Conservation (phyloP, 306 rosid genomes). For the Senna siamea region DNA sequence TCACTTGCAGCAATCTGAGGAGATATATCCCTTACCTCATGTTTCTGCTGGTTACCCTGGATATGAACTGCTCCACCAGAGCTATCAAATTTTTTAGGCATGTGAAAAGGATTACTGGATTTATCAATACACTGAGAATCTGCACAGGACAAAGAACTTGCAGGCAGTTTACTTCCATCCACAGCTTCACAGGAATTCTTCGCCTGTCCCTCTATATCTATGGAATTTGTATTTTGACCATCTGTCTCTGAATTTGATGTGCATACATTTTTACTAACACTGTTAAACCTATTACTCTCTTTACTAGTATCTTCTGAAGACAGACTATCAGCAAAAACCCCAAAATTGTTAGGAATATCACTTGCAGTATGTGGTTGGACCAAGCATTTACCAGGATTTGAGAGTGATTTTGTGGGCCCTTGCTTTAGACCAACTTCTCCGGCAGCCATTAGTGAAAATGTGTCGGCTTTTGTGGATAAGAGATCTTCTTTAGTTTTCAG, state of each 20-base stretch:
- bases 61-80: slow-evolving; percentile 28
- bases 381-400: slow-evolving; percentile 49
- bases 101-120: slow-evolving; percentile 40
- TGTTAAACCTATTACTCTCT: slow-evolving; percentile 51
- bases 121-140: slow-evolving; percentile 54
- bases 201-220: slow-evolving; percentile 46
- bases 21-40: slow-evolving; percentile 36
- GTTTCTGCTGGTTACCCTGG: slow-evolving; percentile 38
- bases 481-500: slow-evolving; percentile 76
- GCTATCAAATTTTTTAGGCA: slow-evolving; percentile 58
- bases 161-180: background rate
- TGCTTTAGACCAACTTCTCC: slow-evolving; percentile 61
- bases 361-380: slow-evolving; percentile 41
- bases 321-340: slow-evolving; percentile 45
- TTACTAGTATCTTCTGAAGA: slow-evolving; percentile 51
- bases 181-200: slow-evolving; percentile 44
- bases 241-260: slow-evolving; percentile 57
- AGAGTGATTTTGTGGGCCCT: slow-evolving; percentile 41
- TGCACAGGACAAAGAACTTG: background rate
- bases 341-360: slow-evolving; percentile 47
- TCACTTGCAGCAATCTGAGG: slow-evolving; percentile 41
- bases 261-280: slow-evolving; percentile 55
- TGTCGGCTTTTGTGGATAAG: slow-evolving; percentile 65
- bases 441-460: slow-evolving; percentile 41
- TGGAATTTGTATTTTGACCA: slow-evolving; percentile 51